phyloP scores from a whole-genome alignment of 305 asterid genomes.

The Ajuga reptans region DNA sequence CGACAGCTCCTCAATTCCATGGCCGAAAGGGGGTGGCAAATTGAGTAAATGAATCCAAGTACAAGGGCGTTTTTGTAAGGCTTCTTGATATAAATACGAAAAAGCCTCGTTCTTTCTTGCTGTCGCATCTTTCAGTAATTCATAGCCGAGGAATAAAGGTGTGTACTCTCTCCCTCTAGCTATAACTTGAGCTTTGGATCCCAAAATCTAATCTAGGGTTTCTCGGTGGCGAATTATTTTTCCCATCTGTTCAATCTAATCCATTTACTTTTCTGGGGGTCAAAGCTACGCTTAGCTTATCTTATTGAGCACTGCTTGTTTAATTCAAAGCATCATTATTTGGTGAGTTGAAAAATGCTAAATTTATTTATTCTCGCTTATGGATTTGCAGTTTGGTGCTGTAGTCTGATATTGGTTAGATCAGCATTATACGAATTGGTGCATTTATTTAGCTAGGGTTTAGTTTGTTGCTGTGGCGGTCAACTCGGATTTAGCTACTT shows the following conservation, averaged over 20 bases:
- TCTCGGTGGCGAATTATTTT: conserved; percentile 6
- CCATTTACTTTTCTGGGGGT: not conserved
- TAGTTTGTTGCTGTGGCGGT: conserved; percentile 10
- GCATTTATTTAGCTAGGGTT: not conserved
- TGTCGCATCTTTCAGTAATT: conserved; percentile 15
- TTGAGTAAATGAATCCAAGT: conserved; percentile 12
- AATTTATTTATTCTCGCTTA: not conserved
- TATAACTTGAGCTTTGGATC: conserved; percentile 31
- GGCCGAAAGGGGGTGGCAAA: not conserved
- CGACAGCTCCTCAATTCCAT: not conserved
- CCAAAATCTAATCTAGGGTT: conserved; percentile 42
- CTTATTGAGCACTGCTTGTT: not conserved
- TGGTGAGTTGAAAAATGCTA: conserved; percentile 18
- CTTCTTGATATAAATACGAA: not conserved
- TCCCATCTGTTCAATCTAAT: conserved; percentile 6
- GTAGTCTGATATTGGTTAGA: conserved; percentile 11
- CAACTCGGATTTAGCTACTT: conserved; percentile 6
- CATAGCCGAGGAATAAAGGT: conserved; percentile 31
- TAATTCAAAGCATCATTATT: not conserved
- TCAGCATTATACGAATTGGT: conserved; percentile 14
- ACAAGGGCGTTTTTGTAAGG: not conserved
- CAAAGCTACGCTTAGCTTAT: not conserved
- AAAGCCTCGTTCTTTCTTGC: conserved; percentile 12
- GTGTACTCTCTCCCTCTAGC: conserved; percentile 29
- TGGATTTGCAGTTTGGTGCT: conserved; percentile 23